Base-by-base conservation (phyloP, 345 rosid species). In the Passiflora organensis region DNA sequence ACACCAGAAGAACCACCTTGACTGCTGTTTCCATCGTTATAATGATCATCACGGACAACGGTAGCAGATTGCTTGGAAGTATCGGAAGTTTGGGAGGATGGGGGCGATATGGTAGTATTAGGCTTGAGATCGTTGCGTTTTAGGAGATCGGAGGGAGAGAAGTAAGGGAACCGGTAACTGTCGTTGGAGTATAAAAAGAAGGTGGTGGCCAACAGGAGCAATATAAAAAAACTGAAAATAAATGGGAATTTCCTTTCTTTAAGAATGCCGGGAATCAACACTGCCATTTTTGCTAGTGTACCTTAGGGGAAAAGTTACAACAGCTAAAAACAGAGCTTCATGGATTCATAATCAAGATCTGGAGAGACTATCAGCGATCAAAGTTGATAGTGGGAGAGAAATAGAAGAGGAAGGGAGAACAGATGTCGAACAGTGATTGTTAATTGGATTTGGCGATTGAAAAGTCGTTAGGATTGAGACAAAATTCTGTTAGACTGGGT, bases 251-350 rank as follows among this genome's bases (percentile, higher is more conserved):
- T 78, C 16, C 74, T 58, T 43, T 78, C 78, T 51, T 51, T 76
- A 60, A 85, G 41, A 58, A 84, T 59, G 60, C 62, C 64, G 10
- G 56, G 81, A 6, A 85, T 76, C 0, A 84, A 75, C 9, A 78
- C 57, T 43, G 89, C 73, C 87, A 83, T 86, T 59, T 28, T 28
- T 28, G 34, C 8, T 28, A 2, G 34, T 28, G 34, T 28, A 1
- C 1, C 2, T 32, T 32, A 37, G 39, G 57, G 17, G 2, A 51
- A 37, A n/a, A 14, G 11, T n/a, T n/a, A n/a, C n/a, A 20, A 45
- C 14, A 11, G 49, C 21, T 20, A 28, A 28, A 28, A 8, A 8
- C 34, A 28, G 5, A 28, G 34, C 8, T 2, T 28, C 8, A 28
- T 28, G 34, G 34, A 28, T 28, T 28, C 34, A 28, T 28, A 28